phyloP scores from a whole-genome alignment of 306 rosid genomes.

The Abrus pulchellus region DNA sequence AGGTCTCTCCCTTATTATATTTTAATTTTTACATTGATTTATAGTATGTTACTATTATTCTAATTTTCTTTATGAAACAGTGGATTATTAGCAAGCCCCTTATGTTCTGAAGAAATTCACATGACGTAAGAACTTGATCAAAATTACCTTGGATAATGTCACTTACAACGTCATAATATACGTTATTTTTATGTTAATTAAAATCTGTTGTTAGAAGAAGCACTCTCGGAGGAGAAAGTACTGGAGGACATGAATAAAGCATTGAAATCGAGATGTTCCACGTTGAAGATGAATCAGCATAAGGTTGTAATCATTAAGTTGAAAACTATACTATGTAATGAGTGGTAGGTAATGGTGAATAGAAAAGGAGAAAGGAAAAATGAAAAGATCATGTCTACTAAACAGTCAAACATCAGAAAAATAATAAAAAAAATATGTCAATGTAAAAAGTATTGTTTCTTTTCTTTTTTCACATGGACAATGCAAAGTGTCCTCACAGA shows the following conservation, averaged over 20 bases:
- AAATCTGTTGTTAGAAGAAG: constrained; percentile 19
- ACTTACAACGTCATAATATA: constrained; percentile 29
- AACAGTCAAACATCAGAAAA: constrained; percentile 7
- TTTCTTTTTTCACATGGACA: background rate
- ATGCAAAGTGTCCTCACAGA: background rate
- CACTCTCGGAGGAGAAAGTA: constrained; percentile 43
- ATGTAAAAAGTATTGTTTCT: background rate
- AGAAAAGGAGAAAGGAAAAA: constrained; percentile 13
- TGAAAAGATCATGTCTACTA: background rate
- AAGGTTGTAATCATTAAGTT: constrained; percentile 37
- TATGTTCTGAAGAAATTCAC: background rate
- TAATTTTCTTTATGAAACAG: background rate
- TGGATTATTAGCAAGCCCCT: background rate
- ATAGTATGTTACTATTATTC: background rate
- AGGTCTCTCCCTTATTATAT: background rate
- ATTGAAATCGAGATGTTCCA: constrained; percentile 42
- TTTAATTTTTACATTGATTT: background rate
- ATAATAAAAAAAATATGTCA: background rate
- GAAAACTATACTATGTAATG: constrained; percentile 34
- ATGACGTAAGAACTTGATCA: constrained; percentile 42
- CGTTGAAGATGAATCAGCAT: constrained; percentile 34
- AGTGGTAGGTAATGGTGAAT: constrained; percentile 29
- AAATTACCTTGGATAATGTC: constrained; percentile 6
- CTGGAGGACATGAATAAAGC: constrained; percentile 29
- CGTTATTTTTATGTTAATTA: background rate